These are phyloP conservation scores for Boehmeria nivea DNA, from an alignment of 306 rosid genomes.

Conservation along the genomic window DNA sequence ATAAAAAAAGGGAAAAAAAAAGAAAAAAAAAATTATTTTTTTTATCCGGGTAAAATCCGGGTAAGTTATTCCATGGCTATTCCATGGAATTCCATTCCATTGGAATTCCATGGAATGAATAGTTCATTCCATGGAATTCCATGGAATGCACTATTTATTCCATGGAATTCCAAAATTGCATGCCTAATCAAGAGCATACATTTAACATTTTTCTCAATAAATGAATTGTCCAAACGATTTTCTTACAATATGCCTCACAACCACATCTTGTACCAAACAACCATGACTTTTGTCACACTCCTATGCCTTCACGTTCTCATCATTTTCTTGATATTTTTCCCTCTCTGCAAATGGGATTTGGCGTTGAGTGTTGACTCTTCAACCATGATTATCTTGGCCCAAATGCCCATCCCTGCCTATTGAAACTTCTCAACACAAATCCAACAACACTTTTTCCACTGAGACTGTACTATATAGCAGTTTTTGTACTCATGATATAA, in stretches of 20 bases:
- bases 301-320: slow-evolving; percentile 6
- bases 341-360: slow-evolving; percentile 2
- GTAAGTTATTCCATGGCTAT: too few relatives aligned
- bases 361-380: slow-evolving; percentile 29
- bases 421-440: slow-evolving; percentile 3
- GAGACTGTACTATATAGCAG: background rate
- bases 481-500: too few relatives aligned
- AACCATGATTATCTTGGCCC: background rate
- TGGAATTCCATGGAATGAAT: too few relatives aligned
- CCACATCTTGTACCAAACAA: slow-evolving; percentile 15
- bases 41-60: too few relatives aligned
- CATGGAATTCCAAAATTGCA: too few relatives aligned
- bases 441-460: background rate
- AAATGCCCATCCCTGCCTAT: slow-evolving; percentile 15
- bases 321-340: too few relatives aligned
- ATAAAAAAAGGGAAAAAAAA: too few relatives aligned
- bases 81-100: too few relatives aligned
- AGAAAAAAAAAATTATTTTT: too few relatives aligned
- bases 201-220: background rate
- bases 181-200: background rate
- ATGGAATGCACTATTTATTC: too few relatives aligned
- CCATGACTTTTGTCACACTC: too few relatives aligned
- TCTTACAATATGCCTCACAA: background rate
- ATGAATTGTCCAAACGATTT: background rate
- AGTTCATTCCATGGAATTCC: too few relatives aligned